Evolutionary conservation across 1,284 basidiomycete species (phyloP).

Genomic region (Cutaneotrichosporon sp.): DNA sequence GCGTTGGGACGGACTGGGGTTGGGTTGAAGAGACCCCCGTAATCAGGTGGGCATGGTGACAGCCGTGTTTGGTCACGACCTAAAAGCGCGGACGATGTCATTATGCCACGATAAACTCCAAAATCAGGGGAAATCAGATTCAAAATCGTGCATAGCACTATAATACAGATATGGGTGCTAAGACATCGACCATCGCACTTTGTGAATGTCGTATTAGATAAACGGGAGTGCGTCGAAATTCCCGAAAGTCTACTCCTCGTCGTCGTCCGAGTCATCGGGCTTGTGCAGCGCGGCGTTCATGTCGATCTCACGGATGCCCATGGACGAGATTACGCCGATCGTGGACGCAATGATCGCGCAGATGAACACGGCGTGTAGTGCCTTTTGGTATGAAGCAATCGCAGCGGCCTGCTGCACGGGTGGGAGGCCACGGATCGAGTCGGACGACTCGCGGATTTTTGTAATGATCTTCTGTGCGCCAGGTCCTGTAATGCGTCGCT

Average conservation of each 20-base stretch:
- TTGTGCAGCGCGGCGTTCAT: constrained; percentile 25
- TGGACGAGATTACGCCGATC: constrained; percentile 34
- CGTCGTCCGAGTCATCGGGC: not conserved
- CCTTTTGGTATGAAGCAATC: constrained; percentile 75
- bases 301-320: constrained; percentile 44
- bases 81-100: no score
- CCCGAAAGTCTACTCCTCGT: not conserved
- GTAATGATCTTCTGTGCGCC: constrained; percentile 59
- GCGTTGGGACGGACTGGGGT: not conserved
- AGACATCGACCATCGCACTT: no score
- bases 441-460: constrained; percentile 71
- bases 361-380: constrained; percentile 81
- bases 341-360: constrained; percentile 59
- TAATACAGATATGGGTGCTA: no score
- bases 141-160: no score
- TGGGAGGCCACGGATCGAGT: constrained; percentile 70
- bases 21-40: not conserved
- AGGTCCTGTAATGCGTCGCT: constrained; percentile 70
- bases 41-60: no score
- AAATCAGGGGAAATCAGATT: no score
- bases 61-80: no score
- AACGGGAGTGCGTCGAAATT: not conserved
- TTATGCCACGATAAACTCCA: no score
- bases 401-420: constrained; percentile 66
- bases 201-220: no score